A percentile compares a stretch with the other conserved stretches of the same genome.
Evolutionary conservation across 768 basidiomycete genomes (phyloP).

Genomic region (Trametes sanguinea): DNA sequence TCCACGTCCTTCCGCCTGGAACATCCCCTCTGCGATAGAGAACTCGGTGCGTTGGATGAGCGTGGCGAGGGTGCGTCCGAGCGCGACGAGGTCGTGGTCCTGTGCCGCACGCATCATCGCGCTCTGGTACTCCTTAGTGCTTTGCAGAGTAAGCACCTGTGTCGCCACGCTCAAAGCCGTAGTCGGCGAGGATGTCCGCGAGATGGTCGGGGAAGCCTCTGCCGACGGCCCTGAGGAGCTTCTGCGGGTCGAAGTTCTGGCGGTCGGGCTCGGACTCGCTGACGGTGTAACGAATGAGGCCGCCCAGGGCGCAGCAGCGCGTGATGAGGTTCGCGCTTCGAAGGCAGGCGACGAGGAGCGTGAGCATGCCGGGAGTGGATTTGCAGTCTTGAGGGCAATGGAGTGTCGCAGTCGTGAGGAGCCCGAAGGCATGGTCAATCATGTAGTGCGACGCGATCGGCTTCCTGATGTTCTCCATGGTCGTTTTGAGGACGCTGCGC

Average conservation of each 20-base stretch:
- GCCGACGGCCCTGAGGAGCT: slow-evolving; percentile 44
- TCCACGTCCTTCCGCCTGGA: slow-evolving; percentile 44
- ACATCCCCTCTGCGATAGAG: slow-evolving; percentile 58
- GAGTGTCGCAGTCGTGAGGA: slow-evolving; percentile 46
- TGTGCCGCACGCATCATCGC: slow-evolving; percentile 54
- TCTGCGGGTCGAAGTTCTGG: slow-evolving; percentile 49
- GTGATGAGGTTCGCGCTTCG: slow-evolving; percentile 56
- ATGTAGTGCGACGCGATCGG: slow-evolving; percentile 45
- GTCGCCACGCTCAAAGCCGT: slow-evolving; percentile 52
- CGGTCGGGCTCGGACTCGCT: slow-evolving; percentile 47
- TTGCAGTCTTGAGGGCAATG: slow-evolving; percentile 49
- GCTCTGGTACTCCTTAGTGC: slow-evolving; percentile 46
- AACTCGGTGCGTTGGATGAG: slow-evolving; percentile 62
- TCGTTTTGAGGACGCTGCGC: slow-evolving; percentile 43
- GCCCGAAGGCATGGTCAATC: slow-evolving; percentile 53
- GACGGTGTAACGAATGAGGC: slow-evolving; percentile 52
- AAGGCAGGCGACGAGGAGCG: slow-evolving; percentile 57
- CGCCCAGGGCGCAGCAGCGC: slow-evolving; percentile 54
- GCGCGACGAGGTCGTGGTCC: slow-evolving; percentile 49
- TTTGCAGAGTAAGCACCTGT: slow-evolving; percentile 35
- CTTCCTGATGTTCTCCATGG: slow-evolving; percentile 45
- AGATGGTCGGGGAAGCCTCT: slow-evolving; percentile 50
- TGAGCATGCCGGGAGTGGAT: slow-evolving; percentile 44
- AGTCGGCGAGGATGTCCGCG: slow-evolving; percentile 46
- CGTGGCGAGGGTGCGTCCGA: slow-evolving; percentile 51